phyloP scores from a whole-genome alignment of 352 stramenopile genomes.

The Phytophthora crassamura region DNA sequence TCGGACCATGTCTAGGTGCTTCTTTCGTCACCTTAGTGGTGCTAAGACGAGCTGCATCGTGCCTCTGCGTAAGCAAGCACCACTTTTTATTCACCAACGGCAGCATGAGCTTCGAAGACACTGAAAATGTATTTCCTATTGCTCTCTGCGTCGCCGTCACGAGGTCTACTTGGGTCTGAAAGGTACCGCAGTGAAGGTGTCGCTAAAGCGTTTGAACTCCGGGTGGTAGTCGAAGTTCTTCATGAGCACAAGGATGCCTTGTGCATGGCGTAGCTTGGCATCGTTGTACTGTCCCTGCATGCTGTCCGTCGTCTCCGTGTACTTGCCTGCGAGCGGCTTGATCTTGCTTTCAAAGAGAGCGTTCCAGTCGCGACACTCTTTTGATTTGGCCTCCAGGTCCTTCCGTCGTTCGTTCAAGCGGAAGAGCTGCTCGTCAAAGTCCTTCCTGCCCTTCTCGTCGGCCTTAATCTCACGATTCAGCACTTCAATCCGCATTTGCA shows the following conservation, averaged over 20 bases:
- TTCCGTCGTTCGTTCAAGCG: constrained; percentile 53
- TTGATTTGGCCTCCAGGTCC: constrained; percentile 65
- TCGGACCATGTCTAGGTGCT: constrained; percentile 15
- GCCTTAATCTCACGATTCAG: constrained; percentile 75
- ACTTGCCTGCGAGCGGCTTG: constrained; percentile 70
- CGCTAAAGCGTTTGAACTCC: constrained; percentile 89
- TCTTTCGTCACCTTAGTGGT: neutral
- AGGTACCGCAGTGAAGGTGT: constrained; percentile 85
- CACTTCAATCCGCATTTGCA: constrained; percentile 65
- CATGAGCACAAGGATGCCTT: constrained; percentile 86
- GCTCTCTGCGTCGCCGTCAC: neutral
- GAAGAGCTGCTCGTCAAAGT: constrained; percentile 83
- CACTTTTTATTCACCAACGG: neutral
- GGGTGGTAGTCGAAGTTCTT: constrained; percentile 92
- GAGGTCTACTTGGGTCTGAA: constrained; percentile 67
- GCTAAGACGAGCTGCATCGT: too few species aligned
- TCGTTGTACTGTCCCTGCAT: constrained; percentile 89
- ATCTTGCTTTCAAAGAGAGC: constrained; percentile 79
- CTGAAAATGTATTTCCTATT: neutral
- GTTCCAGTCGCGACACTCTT: constrained; percentile 65
- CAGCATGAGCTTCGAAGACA: neutral
- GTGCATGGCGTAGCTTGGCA: constrained; percentile 84
- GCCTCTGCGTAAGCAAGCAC: too few species aligned
- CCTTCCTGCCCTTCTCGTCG: constrained; percentile 80
- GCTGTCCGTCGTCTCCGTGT: constrained; percentile 71